Conservation (phyloP, 2,329 filamentous ascomycete species). For the Diaporthe sp. region DNA sequence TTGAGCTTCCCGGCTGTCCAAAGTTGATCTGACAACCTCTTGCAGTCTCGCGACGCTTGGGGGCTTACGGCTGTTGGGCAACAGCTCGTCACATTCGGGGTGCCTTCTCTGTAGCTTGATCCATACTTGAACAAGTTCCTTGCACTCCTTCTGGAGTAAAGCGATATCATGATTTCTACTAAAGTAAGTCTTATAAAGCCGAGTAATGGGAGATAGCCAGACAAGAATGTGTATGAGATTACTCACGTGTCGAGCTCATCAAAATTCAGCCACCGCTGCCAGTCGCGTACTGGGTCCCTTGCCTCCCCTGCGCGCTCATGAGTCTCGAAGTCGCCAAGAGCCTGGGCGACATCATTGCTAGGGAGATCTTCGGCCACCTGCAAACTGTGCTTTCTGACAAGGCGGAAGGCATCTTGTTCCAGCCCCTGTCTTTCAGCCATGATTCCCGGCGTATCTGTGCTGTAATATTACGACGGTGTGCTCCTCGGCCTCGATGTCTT, state of each 20-base stretch:
- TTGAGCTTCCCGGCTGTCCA: neutral
- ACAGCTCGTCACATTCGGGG: neutral
- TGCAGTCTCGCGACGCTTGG: neutral
- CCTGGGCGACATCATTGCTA: neutral
- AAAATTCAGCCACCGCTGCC: neutral
- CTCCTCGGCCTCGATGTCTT: neutral
- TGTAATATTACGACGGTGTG: neutral
- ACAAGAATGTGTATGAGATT: neutral
- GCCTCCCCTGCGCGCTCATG: neutral
- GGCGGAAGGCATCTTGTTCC: neutral
- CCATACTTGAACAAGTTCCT: neutral
- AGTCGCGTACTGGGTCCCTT: neutral
- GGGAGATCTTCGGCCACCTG: neutral
- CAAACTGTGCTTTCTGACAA: neutral
- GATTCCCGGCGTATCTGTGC: neutral
- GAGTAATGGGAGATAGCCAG: too few relatives aligned
- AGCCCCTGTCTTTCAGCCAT: neutral
- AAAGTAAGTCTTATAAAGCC: neutral
- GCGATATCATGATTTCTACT: neutral
- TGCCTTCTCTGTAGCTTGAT: neutral
- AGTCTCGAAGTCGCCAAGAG: neutral
- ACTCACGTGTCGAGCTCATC: neutral
- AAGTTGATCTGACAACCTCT: neutral
- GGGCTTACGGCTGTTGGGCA: neutral
- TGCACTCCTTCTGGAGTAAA: conserved; percentile 1